Conservation (phyloP, 208 protist genomes). For the Acanthamoeba healyi region DNA sequence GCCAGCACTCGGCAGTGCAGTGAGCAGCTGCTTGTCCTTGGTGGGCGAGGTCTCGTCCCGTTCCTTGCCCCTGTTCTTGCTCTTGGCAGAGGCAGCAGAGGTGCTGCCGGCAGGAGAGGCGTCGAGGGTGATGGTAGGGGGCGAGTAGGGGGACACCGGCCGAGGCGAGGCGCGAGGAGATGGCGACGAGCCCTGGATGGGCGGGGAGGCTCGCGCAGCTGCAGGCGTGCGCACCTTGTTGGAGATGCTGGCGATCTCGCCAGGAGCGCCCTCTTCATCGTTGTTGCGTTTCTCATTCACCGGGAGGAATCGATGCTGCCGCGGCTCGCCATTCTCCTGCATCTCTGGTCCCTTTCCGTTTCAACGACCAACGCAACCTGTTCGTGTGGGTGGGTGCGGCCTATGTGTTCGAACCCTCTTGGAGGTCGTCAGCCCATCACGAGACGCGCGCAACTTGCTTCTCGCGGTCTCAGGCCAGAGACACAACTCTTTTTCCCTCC, state of each 20-base stretch:
- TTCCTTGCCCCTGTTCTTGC: conserved; percentile 40
- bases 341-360: neutral
- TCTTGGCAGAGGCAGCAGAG: neutral
- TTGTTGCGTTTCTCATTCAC: neutral
- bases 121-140: neutral
- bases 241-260: neutral
- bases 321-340: neutral
- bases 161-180: neutral
- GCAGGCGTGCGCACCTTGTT: neutral
- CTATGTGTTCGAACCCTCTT: too few relatives aligned
- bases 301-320: neutral
- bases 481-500: too few relatives aligned
- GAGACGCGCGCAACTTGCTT: too few relatives aligned
- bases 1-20: neutral
- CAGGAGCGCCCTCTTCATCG: neutral
- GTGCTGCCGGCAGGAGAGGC: neutral
- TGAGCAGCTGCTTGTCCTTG: neutral
- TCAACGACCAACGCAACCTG: too few relatives aligned
- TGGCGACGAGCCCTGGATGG: neutral
- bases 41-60: neutral
- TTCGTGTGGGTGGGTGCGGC: too few relatives aligned
- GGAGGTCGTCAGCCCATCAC: too few relatives aligned
- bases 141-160: neutral
- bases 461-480: too few relatives aligned
- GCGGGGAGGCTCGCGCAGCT: neutral